These are phyloP conservation scores for Backusella circina DNA, from an alignment of 192 early-diverging fungal species.

Conservation along the genomic window DNA sequence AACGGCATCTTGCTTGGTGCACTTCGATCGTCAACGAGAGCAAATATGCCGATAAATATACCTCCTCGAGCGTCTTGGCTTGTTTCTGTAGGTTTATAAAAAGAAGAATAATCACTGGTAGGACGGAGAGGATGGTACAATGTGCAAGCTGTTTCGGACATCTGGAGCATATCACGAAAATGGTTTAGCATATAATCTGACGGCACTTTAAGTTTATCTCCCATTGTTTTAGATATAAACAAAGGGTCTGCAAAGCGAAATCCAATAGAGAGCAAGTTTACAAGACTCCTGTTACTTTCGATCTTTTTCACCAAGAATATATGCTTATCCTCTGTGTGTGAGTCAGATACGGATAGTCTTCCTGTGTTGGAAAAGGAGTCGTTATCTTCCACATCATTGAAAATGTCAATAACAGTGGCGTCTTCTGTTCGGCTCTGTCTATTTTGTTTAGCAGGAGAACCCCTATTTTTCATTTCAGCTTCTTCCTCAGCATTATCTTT, in stretches of 20 bases:
- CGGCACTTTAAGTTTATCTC: constrained; percentile 18
- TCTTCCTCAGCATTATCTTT: background rate
- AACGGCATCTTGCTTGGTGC: background rate
- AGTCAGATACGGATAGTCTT: background rate
- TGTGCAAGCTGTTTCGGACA: background rate
- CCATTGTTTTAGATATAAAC: constrained; percentile 35
- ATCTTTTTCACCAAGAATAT: constrained; percentile 37
- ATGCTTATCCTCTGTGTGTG: constrained; percentile 2
- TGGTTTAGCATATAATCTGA: constrained; percentile 26
- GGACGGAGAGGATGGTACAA: background rate
- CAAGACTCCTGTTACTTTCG: background rate
- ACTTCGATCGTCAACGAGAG: constrained; percentile 12
- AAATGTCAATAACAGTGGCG: constrained; percentile 9
- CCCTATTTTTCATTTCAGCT: background rate
- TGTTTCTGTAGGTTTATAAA: background rate
- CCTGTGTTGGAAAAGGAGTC: background rate
- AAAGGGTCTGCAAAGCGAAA: constrained; percentile 33
- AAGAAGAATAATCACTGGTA: background rate
- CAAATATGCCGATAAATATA: constrained; percentile 24
- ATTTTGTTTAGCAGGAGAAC: background rate
- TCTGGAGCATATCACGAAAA: constrained; percentile 29
- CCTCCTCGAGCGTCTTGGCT: background rate
- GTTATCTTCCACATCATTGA: background rate
- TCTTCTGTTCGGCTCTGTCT: background rate
- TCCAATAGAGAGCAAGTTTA: constrained; percentile 26